A percentile compares a stretch with the other conserved stretches of the same genome.
These are phyloP conservation scores for Exophiala xenobiotica DNA, from an alignment of 2,329 filamentous ascomycete species.

Conservation along the genomic window DNA sequence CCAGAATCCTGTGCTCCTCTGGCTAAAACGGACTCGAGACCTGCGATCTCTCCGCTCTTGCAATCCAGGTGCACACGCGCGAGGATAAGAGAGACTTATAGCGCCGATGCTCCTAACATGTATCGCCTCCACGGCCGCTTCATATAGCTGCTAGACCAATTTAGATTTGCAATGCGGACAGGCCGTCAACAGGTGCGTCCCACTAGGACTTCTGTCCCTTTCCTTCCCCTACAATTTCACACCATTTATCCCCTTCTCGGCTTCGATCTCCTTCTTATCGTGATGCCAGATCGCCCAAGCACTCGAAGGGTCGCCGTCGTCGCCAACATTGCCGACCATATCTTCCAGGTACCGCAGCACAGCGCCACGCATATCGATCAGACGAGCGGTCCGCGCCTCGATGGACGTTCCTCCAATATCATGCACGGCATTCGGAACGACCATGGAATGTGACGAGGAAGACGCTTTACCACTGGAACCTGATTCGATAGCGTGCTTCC, in stretches of 20 bases:
- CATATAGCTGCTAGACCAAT: too few relatives aligned
- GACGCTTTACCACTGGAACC: not conserved
- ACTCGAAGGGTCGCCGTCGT: not conserved
- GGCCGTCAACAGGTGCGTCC: too few relatives aligned
- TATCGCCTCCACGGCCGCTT: too few relatives aligned
- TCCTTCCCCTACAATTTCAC: not conserved
- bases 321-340: slow-evolving; percentile 21
- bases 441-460: slow-evolving; percentile 13
- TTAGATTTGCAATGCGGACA: too few relatives aligned
- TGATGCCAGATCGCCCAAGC: slow-evolving; percentile 13
- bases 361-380: slow-evolving; percentile 25
- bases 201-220: too few relatives aligned
- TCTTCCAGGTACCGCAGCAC: slow-evolving; percentile 27
- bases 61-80: too few relatives aligned
- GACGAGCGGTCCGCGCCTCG: slow-evolving; percentile 20
- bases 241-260: not conserved
- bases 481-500: slow-evolving; percentile 20
- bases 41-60: too few relatives aligned
- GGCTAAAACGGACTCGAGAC: too few relatives aligned
- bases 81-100: too few relatives aligned
- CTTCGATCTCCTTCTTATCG: slow-evolving; percentile 9
- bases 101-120: too few relatives aligned
- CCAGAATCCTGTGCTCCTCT: too few relatives aligned
- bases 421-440: slow-evolving; percentile 25
- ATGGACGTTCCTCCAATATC: slow-evolving; percentile 24